Base-by-base conservation (phyloP, 2,329 filamentous ascomycete genomes). In the Aspergillus sp. region DNA sequence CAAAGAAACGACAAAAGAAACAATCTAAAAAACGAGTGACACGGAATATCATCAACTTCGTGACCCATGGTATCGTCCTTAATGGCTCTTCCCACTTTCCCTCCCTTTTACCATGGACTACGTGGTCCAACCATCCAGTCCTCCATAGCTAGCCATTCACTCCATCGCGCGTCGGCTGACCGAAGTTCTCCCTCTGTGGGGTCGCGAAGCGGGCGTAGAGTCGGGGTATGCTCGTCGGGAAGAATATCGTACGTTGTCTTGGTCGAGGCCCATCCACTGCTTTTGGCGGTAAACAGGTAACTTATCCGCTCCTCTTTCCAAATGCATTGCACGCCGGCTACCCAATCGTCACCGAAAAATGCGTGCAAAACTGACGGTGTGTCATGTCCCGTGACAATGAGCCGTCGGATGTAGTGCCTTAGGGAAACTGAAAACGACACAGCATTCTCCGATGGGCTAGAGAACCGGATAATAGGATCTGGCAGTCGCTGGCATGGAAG, bases 61-160 rank as follows among this genome's bases (percentile, higher is more conserved):
- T 60, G 46, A 54, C 53, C 52, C 58, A 57, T 62, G 36, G 59
- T 40, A 41, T 48, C 48, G 46, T 46, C 7, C 42, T 12, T 19
- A 27, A 26, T 9, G 12, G 19, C 36, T n/a, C 34, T 7, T 35
- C 45, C 27, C 35, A 8, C 41, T 52, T 43, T 48, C 62, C 59
- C 61, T 68, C 42, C 64, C 64, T 59, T 51, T 43, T 48, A 63
- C 59, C 61, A 68, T 42, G 65, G 65, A 59, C 62, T 66, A 12
- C 87, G 73, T 1, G 87, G 83, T 4, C 90, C 90, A 12, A 96
- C 73, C 89, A 95, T 94, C 91, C 91, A 97, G 67, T 96, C 91
- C 67, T 95, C 88, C 88, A 96, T 94, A 5, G 88, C 87, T 34
- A 96, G 70, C 91, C 91, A 97, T 61, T 91, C 83, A 63, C 88